Conservation (phyloP, 768 basidiomycete genomes). For the Chalciporus piperatus region DNA sequence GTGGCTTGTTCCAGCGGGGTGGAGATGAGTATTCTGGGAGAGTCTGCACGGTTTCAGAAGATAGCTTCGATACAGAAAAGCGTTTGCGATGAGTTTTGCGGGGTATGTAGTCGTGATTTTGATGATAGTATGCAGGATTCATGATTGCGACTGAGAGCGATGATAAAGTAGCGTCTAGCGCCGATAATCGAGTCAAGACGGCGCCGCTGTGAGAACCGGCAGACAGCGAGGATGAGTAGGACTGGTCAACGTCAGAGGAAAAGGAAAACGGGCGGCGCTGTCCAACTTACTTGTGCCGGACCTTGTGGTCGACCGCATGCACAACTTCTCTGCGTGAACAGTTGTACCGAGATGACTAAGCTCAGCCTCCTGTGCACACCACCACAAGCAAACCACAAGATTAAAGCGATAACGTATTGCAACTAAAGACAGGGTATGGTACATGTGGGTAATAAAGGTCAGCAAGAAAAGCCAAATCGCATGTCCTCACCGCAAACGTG, state of each 20-base stretch:
- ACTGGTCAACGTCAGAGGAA: slow-evolving; percentile 9
- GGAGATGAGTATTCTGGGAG: slow-evolving; percentile 63
- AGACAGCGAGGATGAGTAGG: slow-evolving; percentile 1
- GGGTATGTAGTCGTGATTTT: slow-evolving; percentile 13
- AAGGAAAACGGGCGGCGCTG: background rate
- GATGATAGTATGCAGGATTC: slow-evolving; percentile 15
- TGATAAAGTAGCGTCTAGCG: background rate
- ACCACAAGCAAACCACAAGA: no score
- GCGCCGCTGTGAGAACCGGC: slow-evolving; percentile 11
- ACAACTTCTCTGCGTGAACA: background rate
- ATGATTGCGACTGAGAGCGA: slow-evolving; percentile 6
- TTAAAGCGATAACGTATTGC: no score
- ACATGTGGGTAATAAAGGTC: background rate
- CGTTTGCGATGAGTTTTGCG: slow-evolving; percentile 54
- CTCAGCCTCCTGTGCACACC: slow-evolving; percentile 3
- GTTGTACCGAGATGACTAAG: slow-evolving; percentile 20
- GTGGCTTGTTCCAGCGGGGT: slow-evolving; percentile 18
- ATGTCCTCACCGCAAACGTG: background rate
- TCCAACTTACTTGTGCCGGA: background rate
- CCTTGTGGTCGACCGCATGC: background rate
- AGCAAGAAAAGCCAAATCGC: background rate
- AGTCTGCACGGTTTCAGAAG: slow-evolving; percentile 63
- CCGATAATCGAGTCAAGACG: slow-evolving; percentile 8
- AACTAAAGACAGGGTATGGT: background rate
- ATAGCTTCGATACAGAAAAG: slow-evolving; percentile 53